Conservation (phyloP, 768 basidiomycete species). For the Xanthoconium purpureum region DNA sequence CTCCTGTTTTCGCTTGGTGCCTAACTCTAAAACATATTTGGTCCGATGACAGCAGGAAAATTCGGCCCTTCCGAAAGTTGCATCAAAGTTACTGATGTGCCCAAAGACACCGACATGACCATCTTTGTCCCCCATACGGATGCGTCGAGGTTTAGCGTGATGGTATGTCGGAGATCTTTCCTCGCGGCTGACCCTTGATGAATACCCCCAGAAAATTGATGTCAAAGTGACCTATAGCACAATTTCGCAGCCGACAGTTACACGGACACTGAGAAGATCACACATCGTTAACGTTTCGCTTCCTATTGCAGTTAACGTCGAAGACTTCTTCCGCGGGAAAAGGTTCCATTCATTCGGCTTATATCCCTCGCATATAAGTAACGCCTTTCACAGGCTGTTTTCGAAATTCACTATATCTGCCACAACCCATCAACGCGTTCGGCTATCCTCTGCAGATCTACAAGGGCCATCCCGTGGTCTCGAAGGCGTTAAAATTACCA, state of each 20-base stretch:
- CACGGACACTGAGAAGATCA: constrained; percentile 52
- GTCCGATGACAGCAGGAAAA: constrained; percentile 17
- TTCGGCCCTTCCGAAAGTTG: constrained; percentile 42
- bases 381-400: constrained; percentile 57
- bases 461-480: constrained; percentile 42
- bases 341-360: constrained; percentile 43
- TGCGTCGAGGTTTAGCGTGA: constrained; percentile 53
- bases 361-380: background rate
- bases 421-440: constrained; percentile 74
- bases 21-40: constrained; percentile 1
- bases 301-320: constrained; percentile 89
- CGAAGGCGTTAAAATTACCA: constrained; percentile 50
- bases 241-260: constrained; percentile 45
- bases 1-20: constrained; percentile 9
- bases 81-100: constrained; percentile 48
- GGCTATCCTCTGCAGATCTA: constrained; percentile 61
- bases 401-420: constrained; percentile 90
- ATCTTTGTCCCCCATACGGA: constrained; percentile 66
- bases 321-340: constrained; percentile 90
- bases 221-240: constrained; percentile 70
- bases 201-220: constrained; percentile 52
- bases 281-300: constrained; percentile 64
- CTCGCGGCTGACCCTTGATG: background rate
- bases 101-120: constrained; percentile 43
- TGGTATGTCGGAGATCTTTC: constrained; percentile 44